Percentiles rank a stretch among this genome's conserved stretches.
Conservation (phyloP, 768 basidiomycete genomes). For the Mycena alexandri region DNA sequence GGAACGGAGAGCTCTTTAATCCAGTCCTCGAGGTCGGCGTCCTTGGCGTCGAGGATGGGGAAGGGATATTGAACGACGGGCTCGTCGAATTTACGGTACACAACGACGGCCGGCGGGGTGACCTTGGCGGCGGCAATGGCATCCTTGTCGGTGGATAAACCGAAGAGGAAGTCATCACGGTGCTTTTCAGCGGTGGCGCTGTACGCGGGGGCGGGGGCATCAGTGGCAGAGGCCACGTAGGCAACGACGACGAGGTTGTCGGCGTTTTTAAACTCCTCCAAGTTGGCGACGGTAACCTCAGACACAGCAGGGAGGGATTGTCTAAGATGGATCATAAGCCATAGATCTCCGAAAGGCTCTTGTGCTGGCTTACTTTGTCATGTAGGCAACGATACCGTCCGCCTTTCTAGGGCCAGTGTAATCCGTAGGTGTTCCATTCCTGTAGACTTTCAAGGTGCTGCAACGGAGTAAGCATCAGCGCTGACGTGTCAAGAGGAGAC, state of each 20-base stretch:
- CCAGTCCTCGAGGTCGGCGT: conserved; percentile 80
- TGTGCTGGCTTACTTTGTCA: conserved; percentile 82
- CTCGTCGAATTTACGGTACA: conserved; percentile 95
- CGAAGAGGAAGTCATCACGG: conserved; percentile 96
- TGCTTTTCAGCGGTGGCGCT: conserved; percentile 84
- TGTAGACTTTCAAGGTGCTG: conserved; percentile 93
- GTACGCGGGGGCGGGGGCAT: conserved; percentile 80
- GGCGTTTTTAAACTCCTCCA: conserved; percentile 85
- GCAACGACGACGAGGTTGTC: conserved; percentile 94
- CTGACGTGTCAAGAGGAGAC: conserved; percentile 44
- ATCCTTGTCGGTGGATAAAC: conserved; percentile 80
- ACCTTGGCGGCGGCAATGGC: conserved; percentile 79
- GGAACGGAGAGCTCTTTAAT: conserved; percentile 88
- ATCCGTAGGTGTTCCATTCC: conserved; percentile 81
- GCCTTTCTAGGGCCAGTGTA: conserved; percentile 93
- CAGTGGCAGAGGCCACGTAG: conserved; percentile 82
- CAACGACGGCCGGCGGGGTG: conserved; percentile 85
- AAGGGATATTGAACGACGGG: conserved; percentile 77
- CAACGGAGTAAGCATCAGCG: not conserved
- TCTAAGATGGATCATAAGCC: conserved; percentile 48
- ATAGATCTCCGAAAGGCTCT: not conserved
- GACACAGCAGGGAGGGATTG: conserved; percentile 96
- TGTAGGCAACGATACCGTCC: conserved; percentile 96
- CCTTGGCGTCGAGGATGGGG: conserved; percentile 66
- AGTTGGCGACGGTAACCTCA: conserved; percentile 79